These are phyloP conservation scores for Malus hybrid DNA, from an alignment of 331 rosid genomes.

Conservation along the genomic window DNA sequence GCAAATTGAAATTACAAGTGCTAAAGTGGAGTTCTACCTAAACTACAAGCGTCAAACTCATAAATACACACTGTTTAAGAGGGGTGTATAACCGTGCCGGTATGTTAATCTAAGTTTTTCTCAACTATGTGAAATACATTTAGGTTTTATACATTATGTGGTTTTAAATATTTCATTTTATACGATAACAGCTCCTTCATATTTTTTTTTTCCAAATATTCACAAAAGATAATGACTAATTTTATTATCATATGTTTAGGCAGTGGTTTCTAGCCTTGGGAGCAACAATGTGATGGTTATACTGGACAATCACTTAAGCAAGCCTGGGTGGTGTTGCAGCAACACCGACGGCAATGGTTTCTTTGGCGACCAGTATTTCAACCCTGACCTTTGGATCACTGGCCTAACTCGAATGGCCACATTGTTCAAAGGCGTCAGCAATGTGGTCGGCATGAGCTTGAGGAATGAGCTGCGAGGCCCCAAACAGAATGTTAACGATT, in stretches of 20 bases:
- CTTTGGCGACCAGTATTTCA: constrained; percentile 67
- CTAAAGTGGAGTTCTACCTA: no score
- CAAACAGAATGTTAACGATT: constrained; percentile 64
- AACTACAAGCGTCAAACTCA: no score
- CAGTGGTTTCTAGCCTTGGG: constrained; percentile 62
- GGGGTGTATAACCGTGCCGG: no score
- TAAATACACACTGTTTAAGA: no score
- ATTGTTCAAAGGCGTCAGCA: constrained; percentile 48
- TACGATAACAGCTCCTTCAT: no score
- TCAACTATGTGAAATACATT: no score
- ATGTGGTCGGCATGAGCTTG: constrained; percentile 84
- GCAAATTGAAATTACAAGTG: no score
- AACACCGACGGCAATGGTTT: constrained; percentile 69
- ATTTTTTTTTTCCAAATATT: no score
- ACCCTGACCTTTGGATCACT: constrained; percentile 56
- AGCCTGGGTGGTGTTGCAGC: constrained; percentile 92
- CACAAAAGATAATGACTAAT: neutral
- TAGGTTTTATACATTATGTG: no score
- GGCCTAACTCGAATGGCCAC: constrained; percentile 81
- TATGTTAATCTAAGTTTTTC: no score
- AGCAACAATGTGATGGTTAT: constrained; percentile 71
- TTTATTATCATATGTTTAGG: constrained; percentile 22
- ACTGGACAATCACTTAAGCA: constrained; percentile 74
- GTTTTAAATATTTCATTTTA: no score
- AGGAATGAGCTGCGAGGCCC: constrained; percentile 93